Percentiles rank a stretch among this genome's conserved stretches.
Evolutionary conservation across 2,329 filamentous ascomycete genomes (phyloP).

Genomic region (Cryphonectria nitschkei): DNA sequence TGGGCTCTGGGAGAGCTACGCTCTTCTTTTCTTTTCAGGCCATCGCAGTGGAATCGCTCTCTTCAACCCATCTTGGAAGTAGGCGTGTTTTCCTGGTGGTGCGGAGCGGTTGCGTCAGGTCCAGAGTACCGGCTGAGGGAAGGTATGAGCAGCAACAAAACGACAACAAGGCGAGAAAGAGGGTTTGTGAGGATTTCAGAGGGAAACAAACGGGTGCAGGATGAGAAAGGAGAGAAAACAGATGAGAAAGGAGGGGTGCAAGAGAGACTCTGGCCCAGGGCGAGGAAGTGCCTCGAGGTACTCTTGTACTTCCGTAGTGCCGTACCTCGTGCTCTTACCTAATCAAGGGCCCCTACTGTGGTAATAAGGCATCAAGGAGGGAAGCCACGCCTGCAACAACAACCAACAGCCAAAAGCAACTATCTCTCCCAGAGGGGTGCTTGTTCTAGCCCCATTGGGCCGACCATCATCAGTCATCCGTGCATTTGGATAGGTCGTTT

Average conservation of each 20-base stretch:
- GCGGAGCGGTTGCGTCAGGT: slow-evolving; percentile 5
- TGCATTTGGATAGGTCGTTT: background rate
- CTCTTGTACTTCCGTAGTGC: slow-evolving; percentile 4
- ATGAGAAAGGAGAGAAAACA: slow-evolving; percentile 1
- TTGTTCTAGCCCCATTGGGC: background rate
- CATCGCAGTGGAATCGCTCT: background rate
- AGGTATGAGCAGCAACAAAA: background rate
- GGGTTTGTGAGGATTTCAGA: background rate
- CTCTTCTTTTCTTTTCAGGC: background rate
- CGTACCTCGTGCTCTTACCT: slow-evolving; percentile 13
- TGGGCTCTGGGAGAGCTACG: background rate
- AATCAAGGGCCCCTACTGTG: slow-evolving; percentile 3
- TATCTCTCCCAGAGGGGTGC: too few relatives aligned
- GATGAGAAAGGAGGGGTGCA: slow-evolving; percentile 3
- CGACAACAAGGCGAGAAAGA: background rate
- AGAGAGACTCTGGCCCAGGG: slow-evolving; percentile 8
- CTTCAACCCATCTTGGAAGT: background rate
- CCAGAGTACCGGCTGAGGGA: slow-evolving; percentile 2
- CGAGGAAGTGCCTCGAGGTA: slow-evolving; percentile 11
- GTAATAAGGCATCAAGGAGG: background rate
- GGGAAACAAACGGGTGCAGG: background rate
- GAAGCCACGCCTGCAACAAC: slow-evolving; percentile 1
- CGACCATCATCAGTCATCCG: background rate
- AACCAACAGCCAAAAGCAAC: background rate
- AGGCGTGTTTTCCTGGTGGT: background rate